These are phyloP conservation scores for Apophysomyces trapeziformis DNA, from an alignment of 371 early-diverging fungal species.

Conservation along the genomic window DNA sequence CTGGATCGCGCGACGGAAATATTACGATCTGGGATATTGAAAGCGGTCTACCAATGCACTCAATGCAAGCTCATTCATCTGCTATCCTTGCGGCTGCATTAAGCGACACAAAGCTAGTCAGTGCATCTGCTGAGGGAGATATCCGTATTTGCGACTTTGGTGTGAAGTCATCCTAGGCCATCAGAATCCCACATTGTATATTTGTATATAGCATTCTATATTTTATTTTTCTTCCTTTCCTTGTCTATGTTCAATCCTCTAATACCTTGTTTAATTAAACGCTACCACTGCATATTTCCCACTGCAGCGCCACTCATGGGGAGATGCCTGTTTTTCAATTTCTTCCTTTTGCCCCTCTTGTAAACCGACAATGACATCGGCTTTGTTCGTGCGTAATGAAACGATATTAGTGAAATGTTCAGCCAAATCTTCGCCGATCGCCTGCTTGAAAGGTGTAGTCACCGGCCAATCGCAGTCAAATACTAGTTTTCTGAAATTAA, in stretches of 20 bases:
- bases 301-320: conserved; percentile 61
- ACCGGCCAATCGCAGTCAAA: conserved; percentile 88
- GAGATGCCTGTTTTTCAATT: conserved; percentile 48
- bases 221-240: background rate
- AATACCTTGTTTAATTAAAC: conserved; percentile 23
- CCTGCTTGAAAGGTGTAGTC: conserved; percentile 79
- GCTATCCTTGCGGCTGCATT: conserved; percentile 74
- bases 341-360: conserved; percentile 60
- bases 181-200: background rate
- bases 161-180: background rate
- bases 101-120: conserved; percentile 83
- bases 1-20: conserved; percentile 72
- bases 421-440: conserved; percentile 75
- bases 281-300: conserved; percentile 86
- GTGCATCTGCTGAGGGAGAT: conserved; percentile 81
- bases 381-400: conserved; percentile 86
- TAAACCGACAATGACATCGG: conserved; percentile 87
- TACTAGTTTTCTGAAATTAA: conserved; percentile 94
- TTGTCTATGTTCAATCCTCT: background rate
- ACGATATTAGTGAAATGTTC: conserved; percentile 65
- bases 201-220: conserved; percentile 3
- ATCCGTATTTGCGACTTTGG: conserved; percentile 46
- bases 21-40: conserved; percentile 63
- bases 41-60: conserved; percentile 75
- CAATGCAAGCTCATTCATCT: conserved; percentile 59